A percentile compares a stretch with the other conserved stretches of the same genome.
Evolutionary conservation across 1,284 basidiomycete species (phyloP).

Genomic region (Ceratorhiza oryzae-sativae): DNA sequence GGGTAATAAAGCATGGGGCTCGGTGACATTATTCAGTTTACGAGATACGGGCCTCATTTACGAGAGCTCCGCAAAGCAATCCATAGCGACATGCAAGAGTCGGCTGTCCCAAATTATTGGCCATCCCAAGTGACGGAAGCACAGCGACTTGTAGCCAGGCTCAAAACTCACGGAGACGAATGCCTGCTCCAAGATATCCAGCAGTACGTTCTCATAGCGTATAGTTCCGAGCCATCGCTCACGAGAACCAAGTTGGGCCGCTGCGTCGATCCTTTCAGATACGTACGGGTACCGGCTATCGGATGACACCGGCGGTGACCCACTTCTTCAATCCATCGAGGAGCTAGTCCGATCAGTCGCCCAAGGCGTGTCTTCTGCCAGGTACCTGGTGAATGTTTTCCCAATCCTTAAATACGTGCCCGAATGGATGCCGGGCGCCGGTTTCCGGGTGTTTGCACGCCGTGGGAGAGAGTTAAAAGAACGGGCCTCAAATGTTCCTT

Average conservation of each 20-base stretch:
- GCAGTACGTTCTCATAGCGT: neutral
- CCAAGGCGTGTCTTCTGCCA: neutral
- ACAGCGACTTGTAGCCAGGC: constrained; percentile 6
- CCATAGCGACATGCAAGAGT: constrained; percentile 29
- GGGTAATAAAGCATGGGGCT: constrained; percentile 9
- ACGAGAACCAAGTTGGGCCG: neutral
- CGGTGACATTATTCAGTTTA: neutral
- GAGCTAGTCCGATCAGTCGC: neutral
- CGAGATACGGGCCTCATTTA: constrained; percentile 13
- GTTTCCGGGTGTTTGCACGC: constrained; percentile 2
- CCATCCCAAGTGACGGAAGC: constrained; percentile 6
- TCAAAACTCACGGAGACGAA: neutral
- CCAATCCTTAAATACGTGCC: constrained; percentile 9
- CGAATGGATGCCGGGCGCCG: constrained; percentile 32
- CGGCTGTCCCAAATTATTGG: constrained; percentile 13
- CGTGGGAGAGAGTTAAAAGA: neutral
- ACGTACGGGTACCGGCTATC: constrained; percentile 16
- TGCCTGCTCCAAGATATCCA: neutral
- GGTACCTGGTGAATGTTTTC: constrained; percentile 18
- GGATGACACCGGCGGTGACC: neutral
- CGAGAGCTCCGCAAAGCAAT: constrained; percentile 17
- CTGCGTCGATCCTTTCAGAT: constrained; percentile 12
- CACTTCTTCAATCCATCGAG: constrained; percentile 6
- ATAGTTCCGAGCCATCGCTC: neutral
- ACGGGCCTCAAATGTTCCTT: neutral